These are phyloP conservation scores for Phyllosticta citrichinensis DNA, from an alignment of 2,329 filamentous ascomycete species.

Conservation along the genomic window DNA sequence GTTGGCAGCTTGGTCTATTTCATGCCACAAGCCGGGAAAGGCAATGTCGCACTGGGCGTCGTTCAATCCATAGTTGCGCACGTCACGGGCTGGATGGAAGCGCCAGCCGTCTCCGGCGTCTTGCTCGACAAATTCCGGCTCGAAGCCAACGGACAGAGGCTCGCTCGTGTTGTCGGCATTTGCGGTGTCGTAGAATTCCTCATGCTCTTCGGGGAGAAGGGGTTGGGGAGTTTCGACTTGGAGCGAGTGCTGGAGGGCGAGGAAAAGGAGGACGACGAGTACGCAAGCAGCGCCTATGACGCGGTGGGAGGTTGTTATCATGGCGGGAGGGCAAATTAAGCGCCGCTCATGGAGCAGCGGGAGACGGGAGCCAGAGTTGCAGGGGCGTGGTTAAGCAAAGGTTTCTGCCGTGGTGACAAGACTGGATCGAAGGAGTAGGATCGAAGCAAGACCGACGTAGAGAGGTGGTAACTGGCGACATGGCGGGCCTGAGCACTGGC, in stretches of 20 bases:
- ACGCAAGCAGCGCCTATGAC: constrained; percentile 2
- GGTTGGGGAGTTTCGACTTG: constrained; percentile 2
- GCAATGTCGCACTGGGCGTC: constrained; percentile 9
- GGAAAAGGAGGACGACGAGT: constrained; percentile 1
- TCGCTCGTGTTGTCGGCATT: constrained; percentile 1
- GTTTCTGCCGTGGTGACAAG: background rate
- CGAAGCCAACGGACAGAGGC: constrained; percentile 1
- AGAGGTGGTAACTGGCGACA: background rate
- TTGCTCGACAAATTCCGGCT: background rate
- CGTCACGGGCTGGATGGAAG: constrained; percentile 7
- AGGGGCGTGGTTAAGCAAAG: background rate
- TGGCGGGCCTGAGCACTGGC: background rate
- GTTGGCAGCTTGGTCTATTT: constrained; percentile 16
- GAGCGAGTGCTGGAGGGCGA: constrained; percentile 6
- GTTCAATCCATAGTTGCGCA: constrained; percentile 8
- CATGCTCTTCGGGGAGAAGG: background rate
- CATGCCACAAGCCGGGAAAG: constrained; percentile 17
- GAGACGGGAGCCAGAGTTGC: background rate
- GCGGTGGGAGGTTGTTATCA: constrained; percentile 7
- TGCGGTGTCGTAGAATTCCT: background rate
- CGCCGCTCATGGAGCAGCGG: background rate
- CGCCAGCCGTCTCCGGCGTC: constrained; percentile 3
- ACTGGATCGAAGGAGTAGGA: background rate
- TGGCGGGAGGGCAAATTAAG: background rate
- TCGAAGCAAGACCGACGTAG: background rate